A percentile compares a stretch with the other conserved stretches of the same genome.
phyloP scores from a whole-genome alignment of 2,329 filamentous ascomycete genomes.

The Neopestalotiopsis sp. region DNA sequence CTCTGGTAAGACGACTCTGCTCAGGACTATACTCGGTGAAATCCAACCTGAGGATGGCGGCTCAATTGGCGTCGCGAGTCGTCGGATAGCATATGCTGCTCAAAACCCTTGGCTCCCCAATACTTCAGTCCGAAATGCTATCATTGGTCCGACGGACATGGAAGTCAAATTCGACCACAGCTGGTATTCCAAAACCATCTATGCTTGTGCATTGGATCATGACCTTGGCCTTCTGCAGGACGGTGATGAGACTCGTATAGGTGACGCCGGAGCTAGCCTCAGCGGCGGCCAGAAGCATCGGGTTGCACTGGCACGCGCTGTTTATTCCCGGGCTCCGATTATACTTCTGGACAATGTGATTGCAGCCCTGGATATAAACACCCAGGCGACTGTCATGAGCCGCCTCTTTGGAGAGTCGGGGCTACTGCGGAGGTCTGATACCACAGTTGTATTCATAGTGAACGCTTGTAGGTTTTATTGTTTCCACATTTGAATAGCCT shows the following conservation, averaged over 20 bases:
- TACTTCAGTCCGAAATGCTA: background rate
- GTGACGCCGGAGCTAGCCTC: constrained; percentile 49
- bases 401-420: constrained; percentile 1
- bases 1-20: constrained; percentile 49
- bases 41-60: constrained; percentile 32
- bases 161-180: background rate
- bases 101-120: constrained; percentile 9
- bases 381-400: constrained; percentile 24
- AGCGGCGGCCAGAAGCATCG: constrained; percentile 53
- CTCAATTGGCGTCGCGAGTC: constrained; percentile 24
- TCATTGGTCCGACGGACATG: background rate
- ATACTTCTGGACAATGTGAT: constrained; percentile 42
- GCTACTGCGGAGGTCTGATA: background rate
- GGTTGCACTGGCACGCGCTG: constrained; percentile 38
- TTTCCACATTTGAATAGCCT: background rate
- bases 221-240: constrained; percentile 22
- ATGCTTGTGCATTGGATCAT: constrained; percentile 3
- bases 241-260: constrained; percentile 45
- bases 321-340: constrained; percentile 35
- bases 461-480: background rate
- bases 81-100: background rate
- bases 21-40: constrained; percentile 45
- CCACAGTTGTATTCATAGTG: background rate
- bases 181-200: background rate
- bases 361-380: constrained; percentile 39